Evolutionary conservation across 306 rosid species (phyloP), one percentile per base, ranked within the genome.

Genomic region (Boehmeria nivea): DNA sequence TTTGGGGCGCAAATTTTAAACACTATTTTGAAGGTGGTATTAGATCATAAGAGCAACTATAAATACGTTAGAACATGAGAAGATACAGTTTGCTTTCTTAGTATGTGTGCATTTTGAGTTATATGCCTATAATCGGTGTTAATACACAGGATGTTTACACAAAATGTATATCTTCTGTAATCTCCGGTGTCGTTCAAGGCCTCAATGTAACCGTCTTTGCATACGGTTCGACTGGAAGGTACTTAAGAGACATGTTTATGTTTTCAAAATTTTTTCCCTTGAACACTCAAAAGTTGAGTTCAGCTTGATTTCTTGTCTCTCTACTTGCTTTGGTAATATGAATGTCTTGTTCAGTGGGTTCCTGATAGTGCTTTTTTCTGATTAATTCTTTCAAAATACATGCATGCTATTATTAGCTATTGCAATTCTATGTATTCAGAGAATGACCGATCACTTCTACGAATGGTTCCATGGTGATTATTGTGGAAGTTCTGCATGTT

Each of bases 171-270:
- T 74, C 78, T 44, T 71, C 81, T 8, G 62, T 77, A 31, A 71
- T 81, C 18, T 60, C 87, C 8, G 81, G 81, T 49, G 78, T 81
- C 36, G 81, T 74, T 64, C 81, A 81, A 39, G 87, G 87, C 21
- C 83, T 81, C 57, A 81, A 81, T 43, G 87, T 78, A 18, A 81
- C 87, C 44, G 76, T 81, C 16, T 77, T 81, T 71, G 87, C 83
- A 8, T 81, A 81, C 44, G 87, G 87, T 54, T 74, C 87, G 16
- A 81, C 87, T 8, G 87, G 87, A 64, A 81, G 87, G 87, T 81
- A 81, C 37, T 47, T 34, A 38, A 38, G 21, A 38, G n/a, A 44
- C 24, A 9, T 66, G 16, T 50, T 24, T 15, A 11, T 59, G 19
- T 24, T 33, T 46, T 15, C 11, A 10, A 25, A 19, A 40, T 36